Evolutionary conservation across 2,329 filamentous ascomycete genomes (phyloP).

Genomic region (Pseudocercospora cruenta): DNA sequence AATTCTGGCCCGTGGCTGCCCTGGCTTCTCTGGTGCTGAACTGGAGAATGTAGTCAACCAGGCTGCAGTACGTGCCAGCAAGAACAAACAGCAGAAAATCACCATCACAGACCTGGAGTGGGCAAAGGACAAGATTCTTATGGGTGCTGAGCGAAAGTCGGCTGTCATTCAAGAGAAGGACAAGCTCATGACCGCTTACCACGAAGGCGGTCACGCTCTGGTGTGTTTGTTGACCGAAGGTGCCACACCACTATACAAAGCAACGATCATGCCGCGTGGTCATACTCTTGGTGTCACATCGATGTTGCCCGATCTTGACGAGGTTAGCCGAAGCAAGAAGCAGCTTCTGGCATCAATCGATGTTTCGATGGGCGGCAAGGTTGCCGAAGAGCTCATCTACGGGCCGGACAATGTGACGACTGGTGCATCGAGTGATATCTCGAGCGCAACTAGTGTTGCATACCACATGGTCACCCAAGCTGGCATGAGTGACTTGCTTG

Average conservation of each 20-base stretch:
- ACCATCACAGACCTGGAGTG: constrained; percentile 84
- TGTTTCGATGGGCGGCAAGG: constrained; percentile 81
- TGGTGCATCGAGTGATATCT: constrained; percentile 82
- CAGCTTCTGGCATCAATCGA: constrained; percentile 83
- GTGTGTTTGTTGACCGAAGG: constrained; percentile 81
- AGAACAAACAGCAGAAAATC: constrained; percentile 76
- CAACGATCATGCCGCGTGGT: constrained; percentile 92
- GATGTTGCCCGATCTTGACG: constrained; percentile 87
- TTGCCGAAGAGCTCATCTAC: constrained; percentile 88
- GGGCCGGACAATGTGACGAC: constrained; percentile 89
- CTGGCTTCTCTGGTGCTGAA: constrained; percentile 92
- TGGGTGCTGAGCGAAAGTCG: constrained; percentile 90
- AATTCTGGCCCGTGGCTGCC: constrained; percentile 81
- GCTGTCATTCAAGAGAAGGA: constrained; percentile 91
- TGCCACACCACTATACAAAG: constrained; percentile 85
- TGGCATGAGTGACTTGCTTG: constrained; percentile 86
- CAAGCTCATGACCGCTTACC: constrained; percentile 93
- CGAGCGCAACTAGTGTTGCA: constrained; percentile 77
- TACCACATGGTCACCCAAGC: constrained; percentile 86
- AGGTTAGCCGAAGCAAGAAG: constrained; percentile 82
- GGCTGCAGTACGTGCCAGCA: constrained; percentile 91
- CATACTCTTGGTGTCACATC: constrained; percentile 84
- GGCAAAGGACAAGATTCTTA: constrained; percentile 97
- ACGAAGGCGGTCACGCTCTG: constrained; percentile 93
- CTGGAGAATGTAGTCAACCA: constrained; percentile 97